Evolutionary conservation across 164 flowering plant species (phyloP).

Genomic region (Vitis cinerea): DNA sequence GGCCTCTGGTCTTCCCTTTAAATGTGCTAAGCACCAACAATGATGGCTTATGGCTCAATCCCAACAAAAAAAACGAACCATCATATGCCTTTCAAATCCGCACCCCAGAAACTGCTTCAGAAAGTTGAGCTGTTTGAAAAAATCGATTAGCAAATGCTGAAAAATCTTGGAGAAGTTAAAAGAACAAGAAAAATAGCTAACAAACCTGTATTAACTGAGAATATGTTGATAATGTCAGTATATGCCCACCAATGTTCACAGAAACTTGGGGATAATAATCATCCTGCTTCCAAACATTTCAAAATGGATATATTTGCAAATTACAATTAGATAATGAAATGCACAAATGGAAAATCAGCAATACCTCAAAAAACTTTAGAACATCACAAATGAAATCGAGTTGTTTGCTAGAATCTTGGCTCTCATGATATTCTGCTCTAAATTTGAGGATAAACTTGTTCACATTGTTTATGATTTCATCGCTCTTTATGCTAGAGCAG

Average conservation of each 20-base stretch:
- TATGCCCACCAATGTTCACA: slow-evolving; percentile 15
- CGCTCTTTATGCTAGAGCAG: background rate
- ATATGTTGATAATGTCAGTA: slow-evolving; percentile 3
- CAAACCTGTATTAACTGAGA: slow-evolving; percentile 19
- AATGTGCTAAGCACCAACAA: no score
- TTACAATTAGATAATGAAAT: background rate
- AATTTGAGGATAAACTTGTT: background rate
- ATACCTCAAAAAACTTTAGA: background rate
- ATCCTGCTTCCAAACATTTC: slow-evolving; percentile 3
- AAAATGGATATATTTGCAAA: background rate
- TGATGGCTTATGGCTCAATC: no score
- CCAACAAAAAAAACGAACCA: slow-evolving; percentile 9
- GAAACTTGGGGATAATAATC: slow-evolving; percentile 6
- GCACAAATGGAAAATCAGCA: background rate
- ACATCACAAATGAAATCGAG: background rate
- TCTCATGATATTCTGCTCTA: background rate
- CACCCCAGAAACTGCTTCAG: slow-evolving; percentile 19
- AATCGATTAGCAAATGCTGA: background rate
- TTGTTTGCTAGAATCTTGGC: background rate
- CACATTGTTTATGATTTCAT: background rate
- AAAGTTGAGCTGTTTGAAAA: slow-evolving; percentile 15
- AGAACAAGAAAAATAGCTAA: background rate
- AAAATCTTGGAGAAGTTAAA: background rate
- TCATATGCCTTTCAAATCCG: slow-evolving; percentile 20
- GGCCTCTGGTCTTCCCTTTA: rapidly evolving